Evolutionary conservation across 208 protist genomes (phyloP), one percentile per base, ranked within the genome.

Genomic region (Trypanosoma scelopori): DNA sequence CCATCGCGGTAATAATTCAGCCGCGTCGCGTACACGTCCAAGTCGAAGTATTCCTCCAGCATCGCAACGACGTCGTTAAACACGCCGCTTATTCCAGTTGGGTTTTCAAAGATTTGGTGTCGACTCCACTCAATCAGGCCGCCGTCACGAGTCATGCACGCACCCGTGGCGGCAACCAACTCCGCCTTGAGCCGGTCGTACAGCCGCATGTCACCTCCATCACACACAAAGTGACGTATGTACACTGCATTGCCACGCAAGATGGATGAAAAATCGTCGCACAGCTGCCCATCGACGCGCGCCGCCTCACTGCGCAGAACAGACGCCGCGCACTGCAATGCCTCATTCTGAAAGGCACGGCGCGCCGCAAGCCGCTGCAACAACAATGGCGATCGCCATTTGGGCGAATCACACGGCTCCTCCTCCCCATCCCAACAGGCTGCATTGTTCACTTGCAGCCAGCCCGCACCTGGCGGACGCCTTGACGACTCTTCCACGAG

Each of bases 1-100:
- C 89, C 89, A 58, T 97, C 87, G 6, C 85, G 81, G 74, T 97
- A 97, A 70, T 95, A 96, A 63, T 97, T 97, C 41, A 97, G 78
- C 23, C 93, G 77, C 11, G 88, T 92, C 16, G 91, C 91, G 78
- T 94, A 96, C 45, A 95, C 81, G 22, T 97, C 91, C 1, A 95
- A 55, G 63, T 97, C 90, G 62, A 96, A 97, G 75, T 94, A 93
- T 65, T 90, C 88, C 16, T 70, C 60, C 18, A 97, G 79, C 84
- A 94, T 93, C 23, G 81, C 84, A 32, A 96, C 74, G 37, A 97
- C 80, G 25, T 81, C 75, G 56, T 92, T 90, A 74, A 96, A 97
- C 16, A 84, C 89, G 27, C 58, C 43, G 59, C 89, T 95, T 50
- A 96, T 84, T 23, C 82, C 75, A 15, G 81, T 82, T 5, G 93